phyloP scores from a whole-genome alignment of 192 early-diverging fungal genomes.

The Phlyctochytrium planicorne region DNA sequence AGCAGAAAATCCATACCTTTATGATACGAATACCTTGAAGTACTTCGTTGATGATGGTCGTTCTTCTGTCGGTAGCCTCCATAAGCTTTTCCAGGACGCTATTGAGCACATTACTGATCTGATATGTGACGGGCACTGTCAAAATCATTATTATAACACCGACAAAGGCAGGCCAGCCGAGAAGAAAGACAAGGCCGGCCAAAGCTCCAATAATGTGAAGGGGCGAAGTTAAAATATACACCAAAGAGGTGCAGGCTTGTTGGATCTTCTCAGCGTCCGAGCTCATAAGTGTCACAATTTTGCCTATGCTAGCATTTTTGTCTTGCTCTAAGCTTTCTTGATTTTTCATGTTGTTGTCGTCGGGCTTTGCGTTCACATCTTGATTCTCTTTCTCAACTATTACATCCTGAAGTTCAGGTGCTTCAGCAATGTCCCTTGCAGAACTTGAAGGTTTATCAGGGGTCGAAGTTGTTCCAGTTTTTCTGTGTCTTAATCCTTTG shows the following conservation, averaged over 20 bases:
- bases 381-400: neutral
- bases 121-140: conserved; percentile 16
- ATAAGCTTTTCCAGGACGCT: conserved; percentile 55
- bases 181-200: conserved; percentile 65
- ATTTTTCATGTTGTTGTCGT: neutral
- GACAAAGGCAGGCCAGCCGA: conserved; percentile 78
- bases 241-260: neutral
- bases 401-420: conserved; percentile 26
- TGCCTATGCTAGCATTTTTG: conserved; percentile 19
- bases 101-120: conserved; percentile 18
- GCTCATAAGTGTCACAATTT: conserved; percentile 37
- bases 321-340: conserved; percentile 12
- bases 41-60: conserved; percentile 79
- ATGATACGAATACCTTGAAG: conserved; percentile 89
- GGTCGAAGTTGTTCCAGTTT: neutral
- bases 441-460: neutral
- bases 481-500: conserved; percentile 36
- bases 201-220: conserved; percentile 46
- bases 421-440: conserved; percentile 11
- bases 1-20: no score
- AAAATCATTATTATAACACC: conserved; percentile 66
- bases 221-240: neutral
- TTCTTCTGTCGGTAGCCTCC: conserved; percentile 66
- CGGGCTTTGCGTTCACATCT: neutral
- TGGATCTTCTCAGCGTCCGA: conserved; percentile 25